Base-by-base conservation (phyloP, 805 yeast species). In the Schwanniomyces vanrijiae region DNA sequence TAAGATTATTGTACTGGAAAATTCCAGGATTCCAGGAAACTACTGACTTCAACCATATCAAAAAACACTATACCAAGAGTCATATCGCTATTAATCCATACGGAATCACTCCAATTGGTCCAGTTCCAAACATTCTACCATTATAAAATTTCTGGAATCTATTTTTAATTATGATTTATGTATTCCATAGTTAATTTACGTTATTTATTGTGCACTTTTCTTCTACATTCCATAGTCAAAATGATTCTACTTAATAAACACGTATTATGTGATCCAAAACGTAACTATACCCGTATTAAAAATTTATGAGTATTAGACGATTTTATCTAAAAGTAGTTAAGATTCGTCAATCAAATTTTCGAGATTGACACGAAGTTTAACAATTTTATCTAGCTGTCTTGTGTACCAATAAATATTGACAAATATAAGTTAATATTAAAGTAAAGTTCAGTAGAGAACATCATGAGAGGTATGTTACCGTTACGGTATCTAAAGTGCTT, bases 11-110 rank as follows among this genome's bases (percentile, higher is more conserved):
- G 57, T 94, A 91, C 70, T 90, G 97, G 96, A 67, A 67, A 52
- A 60, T 77, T 47, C 82, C 83, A 16, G 89, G 85, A 8, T 88
- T 92, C 69, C 78, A 78, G 55, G 80, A 80, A 31, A 88, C 97
- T 10, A 89, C 96, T 16, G 77, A 87, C 62, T 89, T 94, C 60
- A 89, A 86, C 34, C 98, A 94, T 65, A 91, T 92, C 72, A 92
- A 91, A 67, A 74, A 76, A 59, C 97, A 91, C 70, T 92, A 92
- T 73, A 90, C 96, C 38, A 85, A 86, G 66, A 84, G 94, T 21
- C 97, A 91, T 64, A 62, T 78, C 37, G 78, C 78, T 42, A 86
- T 90, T 65, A 94, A 92, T 62, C 97, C 96, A 3, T 69, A 75
- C 51, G 84, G 86, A 1, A 86, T 94, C 53, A 86, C 96, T 2